phyloP scores from a whole-genome alignment of 768 basidiomycete genomes.

The Nidularia pulvinata region DNA sequence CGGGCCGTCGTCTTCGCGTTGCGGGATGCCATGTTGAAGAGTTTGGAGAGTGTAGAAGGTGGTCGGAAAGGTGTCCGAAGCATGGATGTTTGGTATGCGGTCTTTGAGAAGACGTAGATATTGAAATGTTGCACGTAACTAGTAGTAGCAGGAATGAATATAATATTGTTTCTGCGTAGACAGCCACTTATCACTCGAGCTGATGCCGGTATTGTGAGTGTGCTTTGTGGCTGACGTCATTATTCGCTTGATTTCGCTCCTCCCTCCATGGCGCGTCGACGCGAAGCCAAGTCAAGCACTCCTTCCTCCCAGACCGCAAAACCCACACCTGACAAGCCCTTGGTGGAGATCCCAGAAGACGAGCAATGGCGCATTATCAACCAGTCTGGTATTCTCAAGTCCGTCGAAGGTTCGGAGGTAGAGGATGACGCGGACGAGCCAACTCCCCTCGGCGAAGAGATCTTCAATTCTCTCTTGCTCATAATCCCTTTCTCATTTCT shows the following conservation, averaged over 20 bases:
- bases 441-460: slow-evolving; percentile 57
- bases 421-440: slow-evolving; percentile 35
- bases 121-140: no score
- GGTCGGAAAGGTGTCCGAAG: slow-evolving; percentile 14
- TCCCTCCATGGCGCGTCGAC: slow-evolving; percentile 20
- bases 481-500: slow-evolving; percentile 78
- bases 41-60: slow-evolving; percentile 5
- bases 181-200: neutral
- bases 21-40: slow-evolving; percentile 19
- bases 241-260: neutral
- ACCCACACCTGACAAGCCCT: slow-evolving; percentile 15
- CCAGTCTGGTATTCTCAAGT: slow-evolving; percentile 58
- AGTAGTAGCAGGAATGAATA: slow-evolving; percentile 12
- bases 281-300: slow-evolving; percentile 12
- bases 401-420: slow-evolving; percentile 30
- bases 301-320: slow-evolving; percentile 9
- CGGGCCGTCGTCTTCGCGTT: slow-evolving; percentile 23
- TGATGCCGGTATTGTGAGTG: no score
- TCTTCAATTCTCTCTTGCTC: slow-evolving; percentile 63
- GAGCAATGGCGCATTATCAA: slow-evolving; percentile 81
- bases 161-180: neutral
- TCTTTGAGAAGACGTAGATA: slow-evolving; percentile 7
- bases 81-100: slow-evolving; percentile 30
- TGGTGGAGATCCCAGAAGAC: slow-evolving; percentile 62
- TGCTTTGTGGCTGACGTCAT: neutral